Conservation (phyloP, 164 flowering plant genomes). For the Warburgia ugandensis region DNA sequence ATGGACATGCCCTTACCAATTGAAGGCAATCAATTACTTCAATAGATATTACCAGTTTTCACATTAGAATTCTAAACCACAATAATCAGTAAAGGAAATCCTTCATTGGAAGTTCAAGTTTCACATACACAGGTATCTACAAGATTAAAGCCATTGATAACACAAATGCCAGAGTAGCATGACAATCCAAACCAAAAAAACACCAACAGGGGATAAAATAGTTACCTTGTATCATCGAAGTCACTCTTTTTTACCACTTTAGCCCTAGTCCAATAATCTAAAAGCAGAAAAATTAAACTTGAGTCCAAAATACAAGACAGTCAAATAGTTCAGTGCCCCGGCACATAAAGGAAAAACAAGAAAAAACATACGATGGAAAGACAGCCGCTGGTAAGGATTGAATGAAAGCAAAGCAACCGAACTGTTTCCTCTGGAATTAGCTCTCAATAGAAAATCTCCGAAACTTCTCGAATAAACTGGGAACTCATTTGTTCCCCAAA, state of each 20-base stretch:
- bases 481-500: too few species aligned
- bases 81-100: too few species aligned
- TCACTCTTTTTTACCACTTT: constrained; percentile 15
- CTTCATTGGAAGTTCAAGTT: too few species aligned
- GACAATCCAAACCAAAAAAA: not conserved
- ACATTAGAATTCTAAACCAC: too few species aligned
- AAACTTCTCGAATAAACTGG: constrained; percentile 1
- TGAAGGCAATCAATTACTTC: too few species aligned
- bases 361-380: constrained; percentile 9
- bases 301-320: too few species aligned
- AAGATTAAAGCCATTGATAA: too few species aligned
- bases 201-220: not conserved
- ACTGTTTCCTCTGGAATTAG: not conserved
- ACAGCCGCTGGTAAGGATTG: constrained; percentile 2
- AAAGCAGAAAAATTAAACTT: not conserved
- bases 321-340: too few species aligned
- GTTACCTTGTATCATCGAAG: constrained; percentile 26
- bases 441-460: not conserved
- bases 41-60: too few species aligned
- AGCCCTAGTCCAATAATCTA: constrained; percentile 17
- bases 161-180: not conserved
- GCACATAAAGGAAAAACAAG: not conserved
- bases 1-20: too few species aligned
- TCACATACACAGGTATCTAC: too few species aligned
- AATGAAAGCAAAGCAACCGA: constrained; percentile 5